These are phyloP conservation scores for Excoecaria agallocha DNA, from an alignment of 345 rosid genomes.

Conservation along the genomic window DNA sequence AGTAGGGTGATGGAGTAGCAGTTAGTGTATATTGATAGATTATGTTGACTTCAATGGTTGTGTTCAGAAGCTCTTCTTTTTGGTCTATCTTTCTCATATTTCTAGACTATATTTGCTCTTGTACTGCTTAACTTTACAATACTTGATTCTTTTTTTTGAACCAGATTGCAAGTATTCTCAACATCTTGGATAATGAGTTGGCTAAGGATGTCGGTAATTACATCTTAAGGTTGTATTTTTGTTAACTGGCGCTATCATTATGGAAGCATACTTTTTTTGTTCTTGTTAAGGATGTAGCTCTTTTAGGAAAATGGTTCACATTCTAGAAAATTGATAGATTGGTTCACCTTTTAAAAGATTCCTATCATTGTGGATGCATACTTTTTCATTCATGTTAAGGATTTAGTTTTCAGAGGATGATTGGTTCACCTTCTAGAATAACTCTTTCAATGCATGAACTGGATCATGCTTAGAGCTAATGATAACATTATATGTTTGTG, in stretches of 20 bases:
- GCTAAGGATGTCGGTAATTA: conserved; percentile 69
- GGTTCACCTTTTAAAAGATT: not conserved
- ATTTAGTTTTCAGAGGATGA: not conserved
- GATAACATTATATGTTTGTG: not conserved
- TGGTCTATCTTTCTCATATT: not conserved
- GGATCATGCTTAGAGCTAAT: not conserved
- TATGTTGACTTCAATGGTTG: not conserved
- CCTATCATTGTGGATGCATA: not conserved
- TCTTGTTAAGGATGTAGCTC: not conserved
- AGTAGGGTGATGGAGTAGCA: not conserved
- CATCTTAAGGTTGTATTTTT: conserved; percentile 68
- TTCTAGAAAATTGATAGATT: not conserved
- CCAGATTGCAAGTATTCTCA: conserved; percentile 83
- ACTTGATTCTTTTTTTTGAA: conserved; percentile 1
- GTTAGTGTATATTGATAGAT: not conserved
- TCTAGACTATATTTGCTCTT: not conserved
- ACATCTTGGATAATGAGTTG: conserved; percentile 79
- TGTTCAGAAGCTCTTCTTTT: not conserved
- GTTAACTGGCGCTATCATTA: not conserved
- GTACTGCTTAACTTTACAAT: not conserved
- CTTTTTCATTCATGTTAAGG: not conserved
- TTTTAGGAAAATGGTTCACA: not conserved
- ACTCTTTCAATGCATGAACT: not conserved
- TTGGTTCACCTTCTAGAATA: not conserved
- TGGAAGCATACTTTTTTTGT: not conserved